Evolutionary conservation across 148 eudicot species (phyloP).

Genomic region (Suaeda aralocaspica): DNA sequence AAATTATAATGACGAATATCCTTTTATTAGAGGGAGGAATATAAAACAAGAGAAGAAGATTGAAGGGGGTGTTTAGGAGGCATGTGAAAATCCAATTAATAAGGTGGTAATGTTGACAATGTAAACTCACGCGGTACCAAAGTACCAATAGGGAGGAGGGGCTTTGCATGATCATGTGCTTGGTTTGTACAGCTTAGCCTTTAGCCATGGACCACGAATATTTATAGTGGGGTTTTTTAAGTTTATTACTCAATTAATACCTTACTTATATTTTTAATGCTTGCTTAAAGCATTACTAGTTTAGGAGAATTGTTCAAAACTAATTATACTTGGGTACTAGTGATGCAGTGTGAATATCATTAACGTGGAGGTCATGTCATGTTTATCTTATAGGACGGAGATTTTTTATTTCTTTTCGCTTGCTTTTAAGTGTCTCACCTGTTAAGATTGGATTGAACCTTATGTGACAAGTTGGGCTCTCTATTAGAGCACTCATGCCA

Average conservation of each 20-base stretch:
- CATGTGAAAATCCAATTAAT: conserved; percentile 17
- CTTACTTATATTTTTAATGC: neutral
- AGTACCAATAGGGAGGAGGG: conserved; percentile 3
- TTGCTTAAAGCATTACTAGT: no score
- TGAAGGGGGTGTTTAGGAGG: neutral
- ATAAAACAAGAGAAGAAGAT: neutral
- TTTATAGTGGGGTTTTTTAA: conserved; percentile 1
- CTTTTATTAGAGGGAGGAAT: neutral
- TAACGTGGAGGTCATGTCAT: no score
- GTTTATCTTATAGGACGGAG: no score
- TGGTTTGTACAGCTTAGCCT: conserved; percentile 12
- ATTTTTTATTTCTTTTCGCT: no score
- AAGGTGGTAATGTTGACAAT: conserved; percentile 8
- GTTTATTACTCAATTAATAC: conserved; percentile 4
- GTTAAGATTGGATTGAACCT: no score
- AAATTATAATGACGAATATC: neutral
- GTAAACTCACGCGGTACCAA: conserved; percentile 25
- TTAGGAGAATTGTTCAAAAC: no score
- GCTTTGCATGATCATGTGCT: conserved; percentile 24
- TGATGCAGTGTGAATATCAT: no score
- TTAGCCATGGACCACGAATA: conserved; percentile 23
- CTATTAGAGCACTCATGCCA: no score
- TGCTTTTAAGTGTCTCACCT: no score
- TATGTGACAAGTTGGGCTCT: no score
- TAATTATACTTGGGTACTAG: no score